Evolutionary conservation across 75 land plant genomes (phyloP), one percentile per base, ranked within the genome.

Genomic region (Pinus albicaulis): DNA sequence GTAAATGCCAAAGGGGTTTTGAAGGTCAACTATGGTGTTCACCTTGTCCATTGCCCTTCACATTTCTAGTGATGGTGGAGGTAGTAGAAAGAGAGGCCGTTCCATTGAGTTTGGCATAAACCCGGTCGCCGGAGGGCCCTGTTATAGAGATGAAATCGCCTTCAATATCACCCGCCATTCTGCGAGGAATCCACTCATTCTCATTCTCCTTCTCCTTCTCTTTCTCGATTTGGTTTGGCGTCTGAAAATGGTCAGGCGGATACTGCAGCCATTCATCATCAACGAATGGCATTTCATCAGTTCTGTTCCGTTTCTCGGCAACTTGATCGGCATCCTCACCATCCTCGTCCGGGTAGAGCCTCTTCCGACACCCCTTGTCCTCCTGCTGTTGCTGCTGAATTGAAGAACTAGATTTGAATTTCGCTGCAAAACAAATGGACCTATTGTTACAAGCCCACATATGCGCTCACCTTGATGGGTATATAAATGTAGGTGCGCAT

Each of bases 61-160:
- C 53, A 48, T 10, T 48, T 10, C 53, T 10, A 48, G 53, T 48
- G 12, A 11, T 10, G 11, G 53, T 10, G 38, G 53, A 15, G 10
- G 34, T 55, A 20, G 57, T 55, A 52, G 55, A 14, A 25, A 72
- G 25, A 55, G 57, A 15, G 44, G 31, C 28, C 34, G 22, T 25
- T 20, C 75, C 71, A 17, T 79, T 19, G 55, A 92, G 63, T 78
- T 90, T 92, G 34, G 91, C 92, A 76, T 98, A 98, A 52, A 98
- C 98, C 56, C 99, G 83, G 41, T 92, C 92, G 6, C 99, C 96
- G 72, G 74, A 52, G 2, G 89, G 82, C 12, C 87, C 92, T 3
- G 99, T 98, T 26, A 98, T 88, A 1, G 99, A 78, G 20, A 98
- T 78, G 53, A 76, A 91, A 64, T 90, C 96, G 25, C 98, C 99